These are phyloP conservation scores for Trichoderma lentiforme DNA, from an alignment of 2,329 filamentous ascomycete species.

Conservation along the genomic window DNA sequence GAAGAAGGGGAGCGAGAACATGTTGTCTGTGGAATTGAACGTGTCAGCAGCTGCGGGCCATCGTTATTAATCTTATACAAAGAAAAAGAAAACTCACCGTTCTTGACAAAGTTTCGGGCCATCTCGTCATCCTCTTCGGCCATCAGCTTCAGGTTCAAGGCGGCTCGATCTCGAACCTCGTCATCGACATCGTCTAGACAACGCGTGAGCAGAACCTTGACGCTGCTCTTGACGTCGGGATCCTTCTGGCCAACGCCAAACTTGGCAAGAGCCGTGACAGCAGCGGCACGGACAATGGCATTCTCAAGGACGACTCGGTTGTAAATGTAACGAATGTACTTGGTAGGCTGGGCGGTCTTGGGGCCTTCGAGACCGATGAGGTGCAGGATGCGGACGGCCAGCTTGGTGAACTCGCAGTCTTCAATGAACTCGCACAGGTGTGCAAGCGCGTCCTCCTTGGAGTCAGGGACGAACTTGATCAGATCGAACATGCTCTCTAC, in stretches of 20 bases:
- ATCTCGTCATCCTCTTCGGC: conserved; percentile 85
- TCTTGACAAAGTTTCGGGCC: conserved; percentile 86
- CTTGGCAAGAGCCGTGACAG: conserved; percentile 92
- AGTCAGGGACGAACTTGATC: conserved; percentile 96
- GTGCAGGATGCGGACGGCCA: conserved; percentile 92
- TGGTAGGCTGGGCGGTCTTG: conserved; percentile 91
- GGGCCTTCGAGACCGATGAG: conserved; percentile 91
- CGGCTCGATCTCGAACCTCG: conserved; percentile 93
- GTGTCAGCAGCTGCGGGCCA: background rate
- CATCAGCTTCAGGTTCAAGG: conserved; percentile 89
- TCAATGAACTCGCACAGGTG: conserved; percentile 99
- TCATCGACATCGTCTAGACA: conserved; percentile 97
- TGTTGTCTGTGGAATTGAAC: conserved; percentile 62
- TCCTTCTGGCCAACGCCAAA: conserved; percentile 97
- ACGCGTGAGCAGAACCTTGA: conserved; percentile 84
- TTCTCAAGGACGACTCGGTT: conserved; percentile 98
- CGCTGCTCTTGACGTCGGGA: conserved; percentile 92
- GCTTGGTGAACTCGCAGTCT: conserved; percentile 98
- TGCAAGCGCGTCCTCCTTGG: conserved; percentile 75
- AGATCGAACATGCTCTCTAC: conserved; percentile 99
- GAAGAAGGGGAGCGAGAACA: conserved; percentile 91
- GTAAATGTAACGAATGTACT: conserved; percentile 99
- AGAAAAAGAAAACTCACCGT: conserved; percentile 54
- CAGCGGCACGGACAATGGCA: conserved; percentile 88
- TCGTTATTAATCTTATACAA: conserved; percentile 13